phyloP scores from a whole-genome alignment of 179 eudicot genomes.

The Nepenthes alata region DNA sequence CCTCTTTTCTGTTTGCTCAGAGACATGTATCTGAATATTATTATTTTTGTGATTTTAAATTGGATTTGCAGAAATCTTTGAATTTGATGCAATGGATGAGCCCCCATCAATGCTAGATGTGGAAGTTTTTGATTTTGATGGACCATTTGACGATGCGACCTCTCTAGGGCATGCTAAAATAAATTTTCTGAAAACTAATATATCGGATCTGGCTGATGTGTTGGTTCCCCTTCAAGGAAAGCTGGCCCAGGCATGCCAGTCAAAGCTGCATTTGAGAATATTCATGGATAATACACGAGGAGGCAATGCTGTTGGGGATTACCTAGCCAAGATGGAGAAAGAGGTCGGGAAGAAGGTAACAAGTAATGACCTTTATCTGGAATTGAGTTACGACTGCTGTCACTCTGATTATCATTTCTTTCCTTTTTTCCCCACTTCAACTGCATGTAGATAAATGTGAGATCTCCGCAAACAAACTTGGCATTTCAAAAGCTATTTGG shows the following conservation, averaged over 20 bases:
- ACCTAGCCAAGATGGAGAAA: slow-evolving; percentile 85
- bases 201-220: slow-evolving; percentile 70
- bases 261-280: slow-evolving; percentile 77
- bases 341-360: slow-evolving; percentile 90
- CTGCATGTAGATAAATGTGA: slow-evolving; percentile 47
- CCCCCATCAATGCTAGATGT: slow-evolving; percentile 87
- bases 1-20: slow-evolving; percentile 3
- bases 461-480: slow-evolving; percentile 76
- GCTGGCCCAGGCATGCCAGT: slow-evolving; percentile 83
- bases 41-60: not conserved
- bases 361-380: not conserved
- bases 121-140: slow-evolving; percentile 93
- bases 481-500: slow-evolving; percentile 71
- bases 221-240: slow-evolving; percentile 92
- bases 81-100: slow-evolving; percentile 95
- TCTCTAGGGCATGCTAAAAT: slow-evolving; percentile 84
- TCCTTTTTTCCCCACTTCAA: not conserved
- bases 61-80: slow-evolving; percentile 69
- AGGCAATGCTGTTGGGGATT: slow-evolving; percentile 56
- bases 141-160: slow-evolving; percentile 83
- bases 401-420: not conserved
- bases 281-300: slow-evolving; percentile 75
- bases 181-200: slow-evolving; percentile 63
- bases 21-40: slow-evolving; percentile 1
- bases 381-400: not conserved